phyloP scores from a whole-genome alignment of 1,284 basidiomycete genomes.

The Meira miltonrushii region DNA sequence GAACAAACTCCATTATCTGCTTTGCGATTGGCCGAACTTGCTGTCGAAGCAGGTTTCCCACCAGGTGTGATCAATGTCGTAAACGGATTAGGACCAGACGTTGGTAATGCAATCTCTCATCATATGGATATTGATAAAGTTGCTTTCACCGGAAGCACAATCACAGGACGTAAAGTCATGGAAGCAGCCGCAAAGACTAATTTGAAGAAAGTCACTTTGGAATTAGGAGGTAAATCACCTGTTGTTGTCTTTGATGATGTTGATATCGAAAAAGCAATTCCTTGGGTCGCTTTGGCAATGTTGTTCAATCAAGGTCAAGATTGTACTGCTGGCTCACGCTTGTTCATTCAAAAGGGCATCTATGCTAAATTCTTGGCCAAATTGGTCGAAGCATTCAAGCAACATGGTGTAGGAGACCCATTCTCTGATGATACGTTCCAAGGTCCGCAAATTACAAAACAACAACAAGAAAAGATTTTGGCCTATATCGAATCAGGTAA shows the following conservation, averaged over 20 bases:
- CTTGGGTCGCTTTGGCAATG: slow-evolving; percentile 23
- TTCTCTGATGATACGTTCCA: slow-evolving; percentile 16
- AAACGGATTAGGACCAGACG: slow-evolving; percentile 13
- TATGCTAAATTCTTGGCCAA: slow-evolving; percentile 21
- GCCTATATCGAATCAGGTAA: slow-evolving; percentile 23
- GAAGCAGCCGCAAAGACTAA: slow-evolving; percentile 13
- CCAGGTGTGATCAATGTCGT: slow-evolving; percentile 28
- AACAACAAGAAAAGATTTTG: slow-evolving; percentile 26
- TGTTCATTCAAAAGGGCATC: slow-evolving; percentile 26
- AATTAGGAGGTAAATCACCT: slow-evolving; percentile 87
- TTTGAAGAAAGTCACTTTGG: slow-evolving; percentile 11
- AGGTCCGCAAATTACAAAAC: slow-evolving; percentile 24
- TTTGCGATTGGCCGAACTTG: slow-evolving; percentile 22
- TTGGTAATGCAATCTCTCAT: slow-evolving; percentile 20
- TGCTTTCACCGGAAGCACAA: slow-evolving; percentile 25
- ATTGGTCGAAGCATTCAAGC: slow-evolving; percentile 17
- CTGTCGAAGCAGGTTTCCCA: slow-evolving; percentile 35
- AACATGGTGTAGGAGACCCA: slow-evolving; percentile 27
- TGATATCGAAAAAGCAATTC: slow-evolving; percentile 54
- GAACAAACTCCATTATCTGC: slow-evolving; percentile 32
- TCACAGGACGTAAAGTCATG: slow-evolving; percentile 13
- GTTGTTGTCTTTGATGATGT: slow-evolving; percentile 70
- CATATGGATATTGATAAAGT: slow-evolving; percentile 34
- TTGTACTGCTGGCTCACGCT: slow-evolving; percentile 26
- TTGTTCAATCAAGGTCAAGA: slow-evolving; percentile 27